Conservation (phyloP, 1,139 yeast genomes). For the Saccharomyces hybrid region DNA sequence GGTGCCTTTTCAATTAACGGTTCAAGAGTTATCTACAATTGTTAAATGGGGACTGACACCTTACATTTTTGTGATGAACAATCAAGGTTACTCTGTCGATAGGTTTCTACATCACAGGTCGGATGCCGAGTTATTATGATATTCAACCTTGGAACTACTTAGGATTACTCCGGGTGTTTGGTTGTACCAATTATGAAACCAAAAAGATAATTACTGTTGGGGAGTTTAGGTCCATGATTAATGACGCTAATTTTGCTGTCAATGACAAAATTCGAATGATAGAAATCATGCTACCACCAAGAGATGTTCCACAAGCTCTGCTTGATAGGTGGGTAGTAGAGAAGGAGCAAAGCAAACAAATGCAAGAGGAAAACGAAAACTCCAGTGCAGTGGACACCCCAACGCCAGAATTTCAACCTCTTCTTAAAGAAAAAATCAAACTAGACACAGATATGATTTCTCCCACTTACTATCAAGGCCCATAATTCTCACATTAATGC, state of each 20-base stretch:
- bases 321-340: constrained; percentile 45
- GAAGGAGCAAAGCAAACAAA: constrained; percentile 9
- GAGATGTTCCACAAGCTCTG: constrained; percentile 76
- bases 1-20: constrained; percentile 86
- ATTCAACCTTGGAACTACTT: constrained; percentile 79
- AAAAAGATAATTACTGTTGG: constrained; percentile 44
- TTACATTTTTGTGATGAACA: constrained; percentile 72
- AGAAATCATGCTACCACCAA: constrained; percentile 68
- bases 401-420: background rate
- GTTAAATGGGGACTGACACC: constrained; percentile 70
- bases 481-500: background rate
- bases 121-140: constrained; percentile 64
- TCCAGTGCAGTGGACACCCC: background rate
- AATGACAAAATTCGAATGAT: constrained; percentile 64
- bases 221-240: constrained; percentile 40
- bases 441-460: background rate
- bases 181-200: constrained; percentile 59
- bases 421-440: background rate
- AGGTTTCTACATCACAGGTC: constrained; percentile 67
- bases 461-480: background rate
- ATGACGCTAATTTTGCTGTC: constrained; percentile 44
- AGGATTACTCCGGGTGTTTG: constrained; percentile 57
- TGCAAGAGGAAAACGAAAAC: background rate
- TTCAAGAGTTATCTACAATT: constrained; percentile 78
- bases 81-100: constrained; percentile 83